Evolutionary conservation across 257 asterid species (phyloP).

Genomic region (Rubia yunnanensis): DNA sequence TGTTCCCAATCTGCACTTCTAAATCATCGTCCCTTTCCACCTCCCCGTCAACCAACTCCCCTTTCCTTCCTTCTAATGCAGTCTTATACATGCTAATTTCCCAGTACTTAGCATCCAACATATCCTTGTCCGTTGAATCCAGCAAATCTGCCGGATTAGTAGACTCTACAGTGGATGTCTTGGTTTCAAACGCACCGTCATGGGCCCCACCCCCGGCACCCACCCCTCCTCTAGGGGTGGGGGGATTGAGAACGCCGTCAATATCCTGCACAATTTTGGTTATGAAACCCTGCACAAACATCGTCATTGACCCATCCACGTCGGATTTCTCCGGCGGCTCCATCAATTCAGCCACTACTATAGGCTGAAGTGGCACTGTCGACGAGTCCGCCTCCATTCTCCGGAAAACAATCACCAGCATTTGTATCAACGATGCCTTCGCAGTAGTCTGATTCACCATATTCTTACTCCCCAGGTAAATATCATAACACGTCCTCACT

Average conservation of each 20-base stretch:
- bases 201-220: conserved; percentile 51
- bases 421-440: conserved; percentile 91
- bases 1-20: conserved; percentile 96
- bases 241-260: conserved; percentile 83
- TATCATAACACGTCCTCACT: conserved; percentile 86
- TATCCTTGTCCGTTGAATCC: conserved; percentile 98
- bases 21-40: conserved; percentile 88
- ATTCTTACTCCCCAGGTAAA: conserved; percentile 77
- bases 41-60: conserved; percentile 88
- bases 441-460: conserved; percentile 93
- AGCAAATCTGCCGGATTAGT: conserved; percentile 95
- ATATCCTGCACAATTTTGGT: conserved; percentile 82
- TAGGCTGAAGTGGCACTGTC: conserved; percentile 88
- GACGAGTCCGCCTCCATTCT: conserved; percentile 99
- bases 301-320: conserved; percentile 67
- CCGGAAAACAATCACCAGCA: conserved; percentile 91
- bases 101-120: conserved; percentile 99
- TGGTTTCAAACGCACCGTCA: conserved; percentile 97
- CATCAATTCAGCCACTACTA: conserved; percentile 93
- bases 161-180: conserved; percentile 85
- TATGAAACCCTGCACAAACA: conserved; percentile 92
- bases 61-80: conserved; percentile 94
- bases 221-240: conserved; percentile 42
- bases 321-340: conserved; percentile 82
- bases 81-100: conserved; percentile 99